Evolutionary conservation across 148 eudicot genomes (phyloP).

Genomic region (Arctostaphylos glauca): DNA sequence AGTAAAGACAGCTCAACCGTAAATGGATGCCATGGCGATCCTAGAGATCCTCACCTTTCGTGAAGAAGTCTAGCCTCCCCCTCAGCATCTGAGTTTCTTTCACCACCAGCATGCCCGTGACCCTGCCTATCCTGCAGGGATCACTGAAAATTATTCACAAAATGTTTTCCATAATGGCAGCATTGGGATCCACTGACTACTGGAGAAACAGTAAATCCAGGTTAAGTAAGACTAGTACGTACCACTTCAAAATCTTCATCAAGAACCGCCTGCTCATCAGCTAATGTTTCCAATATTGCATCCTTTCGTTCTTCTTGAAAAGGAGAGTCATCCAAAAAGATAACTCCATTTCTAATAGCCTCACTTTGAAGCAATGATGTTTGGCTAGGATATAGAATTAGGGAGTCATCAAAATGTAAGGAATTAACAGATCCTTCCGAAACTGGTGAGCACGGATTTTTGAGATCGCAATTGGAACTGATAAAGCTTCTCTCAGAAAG

Average conservation of each 20-base stretch:
- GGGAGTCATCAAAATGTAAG: conserved; percentile 43
- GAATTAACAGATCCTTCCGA: conserved; percentile 33
- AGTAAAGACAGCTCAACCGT: background rate
- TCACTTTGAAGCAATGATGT: conserved; percentile 31
- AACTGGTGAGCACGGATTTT: conserved; percentile 25
- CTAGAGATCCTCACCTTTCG: conserved; percentile 47
- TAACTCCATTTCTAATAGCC: conserved; percentile 25
- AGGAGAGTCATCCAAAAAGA: conserved; percentile 20
- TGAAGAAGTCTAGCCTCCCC: conserved; percentile 33
- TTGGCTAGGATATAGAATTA: conserved; percentile 16
- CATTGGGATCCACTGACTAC: background rate
- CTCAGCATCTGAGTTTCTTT: conserved; percentile 34
- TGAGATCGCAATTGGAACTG: conserved; percentile 24
- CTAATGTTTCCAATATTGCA: conserved; percentile 17
- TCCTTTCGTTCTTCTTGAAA: conserved; percentile 8
- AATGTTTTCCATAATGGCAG: background rate
- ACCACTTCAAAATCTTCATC: conserved; percentile 32
- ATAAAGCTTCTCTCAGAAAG: conserved; percentile 43
- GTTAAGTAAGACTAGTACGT: conserved; percentile 7
- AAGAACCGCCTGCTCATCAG: conserved; percentile 32
- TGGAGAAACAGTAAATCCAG: background rate
- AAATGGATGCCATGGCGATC: background rate
- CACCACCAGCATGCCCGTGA: conserved; percentile 16
- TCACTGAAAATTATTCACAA: background rate
- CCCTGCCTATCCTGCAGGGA: conserved; percentile 37